Base-by-base conservation (phyloP, 2,329 filamentous ascomycete species). In the Chrysosporium queenslandicum region DNA sequence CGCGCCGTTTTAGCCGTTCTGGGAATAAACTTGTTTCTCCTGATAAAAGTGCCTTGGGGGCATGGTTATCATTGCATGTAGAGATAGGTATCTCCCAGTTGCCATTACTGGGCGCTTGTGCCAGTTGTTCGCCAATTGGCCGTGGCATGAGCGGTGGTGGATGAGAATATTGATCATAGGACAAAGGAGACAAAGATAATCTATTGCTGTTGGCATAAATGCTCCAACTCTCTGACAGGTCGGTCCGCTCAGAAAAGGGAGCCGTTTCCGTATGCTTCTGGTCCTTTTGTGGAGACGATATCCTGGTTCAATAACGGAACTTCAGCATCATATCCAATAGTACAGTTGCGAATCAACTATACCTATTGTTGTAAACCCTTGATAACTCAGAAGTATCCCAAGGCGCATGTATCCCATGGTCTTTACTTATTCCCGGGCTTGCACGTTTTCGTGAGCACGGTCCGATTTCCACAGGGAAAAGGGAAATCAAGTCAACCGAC, bases 1-100 rank as follows among this genome's bases (percentile, higher is more conserved):
- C 56, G 50, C 64, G 63, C 42, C 64, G 64, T 53, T 60, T 65
- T 55, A 62, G 62, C 52, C 63, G 64, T 55, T 69, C 68, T 52
- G 68, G 61, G 52, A 67, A 57, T 49, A 66, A 69, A 50, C 69
- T 67, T 30, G 62, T 58, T 27, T 71, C 68, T 52, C 63, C 58
- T 46, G 59, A 64, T 45, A 60, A 57, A 48, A 68, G 63, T 56
- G 58, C 61, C 51, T 70, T 66, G 48, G 61, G 65, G 50, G 64
- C 59, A 37, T 62, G 57, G 34, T 60, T 58, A 47, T 69, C 66
- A 56, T 58, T 59, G 30, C 63, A 61, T 46, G 66, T 54, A 46
- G 62, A 61, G 46, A 55, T 57, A 21, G 64, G 62, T 43, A 63
- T 63, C 41, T 66, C 66, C 62, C 65, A 66, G 46, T 68, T 66